Percentiles rank a stretch among this genome's conserved stretches.
phyloP scores from a whole-genome alignment of 2,329 filamentous ascomycete genomes.

The Neofusicoccum umdonicola region DNA sequence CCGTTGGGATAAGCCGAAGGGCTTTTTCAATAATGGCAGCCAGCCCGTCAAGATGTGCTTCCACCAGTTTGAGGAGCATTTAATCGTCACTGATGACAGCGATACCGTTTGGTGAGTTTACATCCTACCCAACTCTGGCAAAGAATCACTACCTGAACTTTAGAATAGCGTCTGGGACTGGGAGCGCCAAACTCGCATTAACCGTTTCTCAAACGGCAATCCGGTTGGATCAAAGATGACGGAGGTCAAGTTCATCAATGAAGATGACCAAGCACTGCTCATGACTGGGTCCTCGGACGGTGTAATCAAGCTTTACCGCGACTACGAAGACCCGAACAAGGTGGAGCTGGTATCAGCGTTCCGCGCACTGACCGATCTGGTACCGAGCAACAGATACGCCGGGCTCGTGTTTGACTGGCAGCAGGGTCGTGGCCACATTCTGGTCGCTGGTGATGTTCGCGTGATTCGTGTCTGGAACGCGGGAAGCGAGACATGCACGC shows the following conservation, averaged over 20 bases:
- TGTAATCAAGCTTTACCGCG: slow-evolving; percentile 86
- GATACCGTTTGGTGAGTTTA: slow-evolving; percentile 68
- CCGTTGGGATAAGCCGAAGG: slow-evolving; percentile 80
- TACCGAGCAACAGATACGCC: slow-evolving; percentile 89
- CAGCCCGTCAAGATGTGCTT: slow-evolving; percentile 93
- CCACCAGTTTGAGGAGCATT: slow-evolving; percentile 95
- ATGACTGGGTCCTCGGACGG: slow-evolving; percentile 96
- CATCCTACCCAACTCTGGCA: neutral
- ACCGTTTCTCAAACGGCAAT: slow-evolving; percentile 91
- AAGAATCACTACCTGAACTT: slow-evolving; percentile 17
- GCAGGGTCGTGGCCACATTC: slow-evolving; percentile 88
- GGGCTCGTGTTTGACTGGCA: slow-evolving; percentile 99
- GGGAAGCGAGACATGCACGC: slow-evolving; percentile 85
- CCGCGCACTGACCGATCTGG: slow-evolving; percentile 87
- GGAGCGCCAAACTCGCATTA: slow-evolving; percentile 71
- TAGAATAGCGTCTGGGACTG: slow-evolving; percentile 78
- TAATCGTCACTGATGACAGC: slow-evolving; percentile 88
- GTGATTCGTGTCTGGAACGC: slow-evolving; percentile 97
- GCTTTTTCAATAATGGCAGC: slow-evolving; percentile 82
- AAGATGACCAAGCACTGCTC: slow-evolving; percentile 91
- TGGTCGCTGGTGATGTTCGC: slow-evolving; percentile 95
- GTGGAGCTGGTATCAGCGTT: slow-evolving; percentile 88
- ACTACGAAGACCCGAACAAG: slow-evolving; percentile 75
- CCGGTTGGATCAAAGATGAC: slow-evolving; percentile 88
- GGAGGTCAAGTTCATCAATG: slow-evolving; percentile 95